Base-by-base conservation (phyloP, 805 yeast genomes). In the Candida sphagnicola region DNA sequence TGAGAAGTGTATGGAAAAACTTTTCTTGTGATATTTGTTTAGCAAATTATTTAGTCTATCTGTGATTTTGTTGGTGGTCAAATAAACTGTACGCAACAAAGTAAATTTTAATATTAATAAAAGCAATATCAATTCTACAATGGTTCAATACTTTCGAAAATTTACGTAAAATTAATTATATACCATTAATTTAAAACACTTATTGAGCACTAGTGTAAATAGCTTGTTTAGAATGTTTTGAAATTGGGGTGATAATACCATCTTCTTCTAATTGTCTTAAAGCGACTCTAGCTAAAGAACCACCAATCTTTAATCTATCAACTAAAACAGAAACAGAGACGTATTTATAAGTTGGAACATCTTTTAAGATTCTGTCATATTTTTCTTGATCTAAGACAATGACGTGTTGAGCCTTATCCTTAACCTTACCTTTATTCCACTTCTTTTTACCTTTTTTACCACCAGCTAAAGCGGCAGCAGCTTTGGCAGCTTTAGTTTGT, bases 371-470 rank as follows among this genome's bases (percentile, higher is more conserved):
- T 81, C 97, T 88, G 95, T 93, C 99, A 80, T 85, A 91, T 72
- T 91, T 87, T 61, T 93, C 95, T 80, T 93, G 97, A 75, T 93
- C 99, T 65, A 93, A 80, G 72, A 86, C 78, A 65, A 93, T 90
- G 69, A 89, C 82, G 82, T 93, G 99, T 74, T 87, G 91, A 63
- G 99, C 98, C 95, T 86, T 91, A 78, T 93, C 99, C 90, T 95
- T 93, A 75, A 89, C 96, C 84, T 95, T 89, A 77, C 96, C 96
- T 84, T 91, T 90, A 85, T 95, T 86, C 99, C 98, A 93, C 96
- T 93, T 93, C 95, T 93, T 91, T 89, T 93, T 93, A 76, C 96
- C 88, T 72, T 91, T 89, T 86, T 90, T 90, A 84, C 97, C 96
- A 85, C 97, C 97, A 74, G 97, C 96, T 84, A 88, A 80, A 74